phyloP scores from a whole-genome alignment of 2,329 filamentous ascomycete genomes.

The Ambrosiella cleistominuta region DNA sequence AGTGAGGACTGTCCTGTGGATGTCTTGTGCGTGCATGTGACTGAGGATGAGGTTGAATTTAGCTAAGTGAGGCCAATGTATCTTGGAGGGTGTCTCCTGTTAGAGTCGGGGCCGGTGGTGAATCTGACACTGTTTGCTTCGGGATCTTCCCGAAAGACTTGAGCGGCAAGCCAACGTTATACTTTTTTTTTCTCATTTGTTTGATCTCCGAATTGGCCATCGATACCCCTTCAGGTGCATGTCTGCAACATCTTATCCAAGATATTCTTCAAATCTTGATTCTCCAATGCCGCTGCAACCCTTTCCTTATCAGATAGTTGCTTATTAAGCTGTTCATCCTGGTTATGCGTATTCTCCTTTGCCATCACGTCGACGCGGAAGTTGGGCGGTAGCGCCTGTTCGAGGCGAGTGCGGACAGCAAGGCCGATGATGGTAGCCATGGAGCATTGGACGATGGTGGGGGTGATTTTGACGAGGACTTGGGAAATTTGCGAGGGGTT shows the following conservation, averaged over 20 bases:
- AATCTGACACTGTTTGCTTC: background rate
- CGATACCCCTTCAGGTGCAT: slow-evolving; percentile 28
- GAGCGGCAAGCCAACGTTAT: background rate
- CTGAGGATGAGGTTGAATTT: background rate
- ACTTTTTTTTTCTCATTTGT: background rate
- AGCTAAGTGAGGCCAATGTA: background rate
- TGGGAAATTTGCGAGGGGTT: slow-evolving; percentile 42
- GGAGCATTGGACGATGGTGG: slow-evolving; percentile 92
- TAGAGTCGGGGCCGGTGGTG: background rate
- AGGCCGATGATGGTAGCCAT: slow-evolving; percentile 91
- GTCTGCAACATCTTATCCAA: slow-evolving; percentile 88
- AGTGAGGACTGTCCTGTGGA: background rate
- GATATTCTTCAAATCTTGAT: slow-evolving; percentile 73
- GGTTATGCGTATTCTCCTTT: slow-evolving; percentile 89
- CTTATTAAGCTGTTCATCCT: slow-evolving; percentile 91
- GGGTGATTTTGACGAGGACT: slow-evolving; percentile 78
- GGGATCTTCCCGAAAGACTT: background rate
- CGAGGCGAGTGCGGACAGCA: slow-evolving; percentile 76
- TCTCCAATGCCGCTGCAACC: slow-evolving; percentile 86
- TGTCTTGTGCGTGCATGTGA: background rate
- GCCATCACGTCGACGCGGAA: slow-evolving; percentile 86
- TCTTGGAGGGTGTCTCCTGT: no score
- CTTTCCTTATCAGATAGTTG: slow-evolving; percentile 92
- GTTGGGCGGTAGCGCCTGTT: slow-evolving; percentile 77
- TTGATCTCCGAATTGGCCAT: background rate